phyloP scores from a whole-genome alignment of 306 rosid species.

The Aeschynomene evenia region DNA sequence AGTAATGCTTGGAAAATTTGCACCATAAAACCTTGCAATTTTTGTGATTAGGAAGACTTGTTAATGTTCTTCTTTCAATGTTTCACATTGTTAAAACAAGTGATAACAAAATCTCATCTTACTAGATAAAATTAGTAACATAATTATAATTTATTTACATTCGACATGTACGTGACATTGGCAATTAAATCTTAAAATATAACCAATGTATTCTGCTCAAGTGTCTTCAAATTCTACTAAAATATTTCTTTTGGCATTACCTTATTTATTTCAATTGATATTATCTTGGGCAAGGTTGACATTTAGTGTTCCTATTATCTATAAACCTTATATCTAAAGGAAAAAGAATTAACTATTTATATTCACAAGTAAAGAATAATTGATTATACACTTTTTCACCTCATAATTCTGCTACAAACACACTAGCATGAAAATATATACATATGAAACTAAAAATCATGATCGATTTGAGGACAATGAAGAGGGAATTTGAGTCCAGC shows the following conservation, averaged over 20 bases:
- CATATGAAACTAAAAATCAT: constrained; percentile 23
- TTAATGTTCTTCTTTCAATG: no score
- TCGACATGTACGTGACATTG: neutral
- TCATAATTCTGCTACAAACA: neutral
- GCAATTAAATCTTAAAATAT: neutral
- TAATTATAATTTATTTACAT: no score
- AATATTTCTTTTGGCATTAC: no score
- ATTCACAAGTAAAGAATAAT: neutral
- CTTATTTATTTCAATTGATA: neutral
- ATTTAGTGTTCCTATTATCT: neutral
- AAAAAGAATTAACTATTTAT: neutral
- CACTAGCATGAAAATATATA: constrained; percentile 8
- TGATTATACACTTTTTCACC: neutral
- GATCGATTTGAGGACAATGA: constrained; percentile 19
- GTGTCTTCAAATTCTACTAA: no score
- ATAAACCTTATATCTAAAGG: neutral
- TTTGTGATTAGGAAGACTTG: no score
- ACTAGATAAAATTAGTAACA: no score
- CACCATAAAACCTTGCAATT: no score
- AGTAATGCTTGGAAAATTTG: no score
- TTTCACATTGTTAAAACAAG: no score
- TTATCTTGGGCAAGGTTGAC: neutral
- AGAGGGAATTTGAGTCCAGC: constrained; percentile 25
- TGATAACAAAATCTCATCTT: no score
- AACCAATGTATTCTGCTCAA: neutral